Evolutionary conservation across 106 monocot species (phyloP).

Genomic region (Agapanthus africanus): DNA sequence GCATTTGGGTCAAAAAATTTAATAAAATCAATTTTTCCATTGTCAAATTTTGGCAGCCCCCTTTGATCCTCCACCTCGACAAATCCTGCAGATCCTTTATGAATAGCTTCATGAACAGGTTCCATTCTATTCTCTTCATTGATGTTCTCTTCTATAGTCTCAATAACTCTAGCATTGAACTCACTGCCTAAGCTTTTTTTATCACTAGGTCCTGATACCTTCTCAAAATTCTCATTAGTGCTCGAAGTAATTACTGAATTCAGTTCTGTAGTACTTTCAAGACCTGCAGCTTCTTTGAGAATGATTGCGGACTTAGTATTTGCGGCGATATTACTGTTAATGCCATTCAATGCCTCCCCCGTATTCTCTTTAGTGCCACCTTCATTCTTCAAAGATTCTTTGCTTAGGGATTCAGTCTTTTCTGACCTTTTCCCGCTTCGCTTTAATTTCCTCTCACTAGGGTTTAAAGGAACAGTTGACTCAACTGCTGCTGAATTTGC

Average conservation of each 20-base stretch:
- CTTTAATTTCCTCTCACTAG: constrained; percentile 10
- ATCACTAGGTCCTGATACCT: background rate
- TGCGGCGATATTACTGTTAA: background rate
- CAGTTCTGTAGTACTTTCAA: constrained; percentile 5
- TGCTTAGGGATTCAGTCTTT: background rate
- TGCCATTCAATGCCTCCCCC: background rate
- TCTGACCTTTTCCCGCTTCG: constrained; percentile 2
- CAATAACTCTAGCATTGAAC: background rate
- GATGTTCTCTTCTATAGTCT: background rate
- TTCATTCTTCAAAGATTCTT: background rate
- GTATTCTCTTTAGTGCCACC: background rate
- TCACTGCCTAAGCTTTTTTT: constrained; percentile 3
- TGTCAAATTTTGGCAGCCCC: constrained; percentile 1
- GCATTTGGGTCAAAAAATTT: constrained; percentile 15
- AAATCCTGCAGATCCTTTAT: background rate
- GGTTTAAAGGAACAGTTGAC: background rate
- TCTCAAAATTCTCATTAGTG: background rate
- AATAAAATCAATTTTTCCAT: constrained; percentile 19
- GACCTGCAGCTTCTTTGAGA: background rate
- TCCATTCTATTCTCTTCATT: background rate
- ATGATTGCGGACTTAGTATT: background rate
- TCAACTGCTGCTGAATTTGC: constrained; percentile 5
- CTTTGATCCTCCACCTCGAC: background rate
- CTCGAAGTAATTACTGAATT: background rate
- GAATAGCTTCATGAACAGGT: background rate